A percentile compares a stretch with the other conserved stretches of the same genome.
These are phyloP conservation scores for Brassica balearica DNA, from an alignment of 441 rosid genomes.

Conservation along the genomic window DNA sequence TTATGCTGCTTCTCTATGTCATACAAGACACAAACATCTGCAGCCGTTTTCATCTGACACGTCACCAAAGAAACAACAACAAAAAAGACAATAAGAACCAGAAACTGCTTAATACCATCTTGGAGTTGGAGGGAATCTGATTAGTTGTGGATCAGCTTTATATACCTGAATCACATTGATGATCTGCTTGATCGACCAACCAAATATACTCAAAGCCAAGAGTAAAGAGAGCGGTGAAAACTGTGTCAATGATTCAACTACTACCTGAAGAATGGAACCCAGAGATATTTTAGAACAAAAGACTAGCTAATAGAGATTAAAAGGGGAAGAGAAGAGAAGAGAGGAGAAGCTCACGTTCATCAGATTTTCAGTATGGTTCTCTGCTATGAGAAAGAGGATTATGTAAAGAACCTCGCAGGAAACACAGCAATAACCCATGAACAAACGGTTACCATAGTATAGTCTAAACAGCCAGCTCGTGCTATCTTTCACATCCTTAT, in stretches of 20 bases:
- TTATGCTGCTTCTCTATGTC: slow-evolving; percentile 77
- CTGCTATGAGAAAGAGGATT: slow-evolving; percentile 65
- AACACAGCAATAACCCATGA: slow-evolving; percentile 89
- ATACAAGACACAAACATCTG: slow-evolving; percentile 79
- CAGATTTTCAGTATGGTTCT: slow-evolving; percentile 65
- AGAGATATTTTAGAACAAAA: not conserved
- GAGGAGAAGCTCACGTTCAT: slow-evolving; percentile 59
- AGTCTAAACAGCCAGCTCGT: slow-evolving; percentile 86
- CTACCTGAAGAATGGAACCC: slow-evolving; percentile 52
- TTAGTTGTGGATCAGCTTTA: not conserved
- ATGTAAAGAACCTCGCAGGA: slow-evolving; percentile 97
- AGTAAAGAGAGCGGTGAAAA: slow-evolving; percentile 59
- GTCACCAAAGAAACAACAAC: slow-evolving; percentile 8
- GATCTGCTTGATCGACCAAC: slow-evolving; percentile 87
- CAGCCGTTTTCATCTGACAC: slow-evolving; percentile 93
- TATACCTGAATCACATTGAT: slow-evolving; percentile 88
- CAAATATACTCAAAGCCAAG: slow-evolving; percentile 68
- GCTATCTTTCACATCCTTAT: slow-evolving; percentile 95
- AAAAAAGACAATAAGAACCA: not conserved
- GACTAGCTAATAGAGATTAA: not conserved
- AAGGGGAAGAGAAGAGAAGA: not conserved
- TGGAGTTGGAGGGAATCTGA: not conserved
- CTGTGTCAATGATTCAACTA: slow-evolving; percentile 51
- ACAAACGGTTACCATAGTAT: slow-evolving; percentile 90
- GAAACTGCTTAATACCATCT: not conserved